Evolutionary conservation across 192 early-diverging fungal genomes (phyloP).

Genomic region (Mortierella claussenii): DNA sequence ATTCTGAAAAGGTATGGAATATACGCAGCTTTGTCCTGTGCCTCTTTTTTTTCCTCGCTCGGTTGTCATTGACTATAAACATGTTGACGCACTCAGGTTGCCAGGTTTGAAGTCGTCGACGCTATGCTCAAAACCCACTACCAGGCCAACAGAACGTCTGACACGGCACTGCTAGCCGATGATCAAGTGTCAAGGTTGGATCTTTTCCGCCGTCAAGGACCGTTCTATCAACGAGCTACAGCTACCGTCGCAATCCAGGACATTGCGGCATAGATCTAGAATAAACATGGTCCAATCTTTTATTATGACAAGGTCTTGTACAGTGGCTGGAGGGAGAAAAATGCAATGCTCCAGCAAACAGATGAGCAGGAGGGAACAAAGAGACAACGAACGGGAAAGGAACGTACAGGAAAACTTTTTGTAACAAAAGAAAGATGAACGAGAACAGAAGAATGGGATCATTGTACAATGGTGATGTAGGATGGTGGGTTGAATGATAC

Average conservation of each 20-base stretch:
- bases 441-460: constrained; percentile 24
- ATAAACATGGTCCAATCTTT: constrained; percentile 10
- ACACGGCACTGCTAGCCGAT: constrained; percentile 3
- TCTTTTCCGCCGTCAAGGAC: constrained; percentile 34
- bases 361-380: background rate
- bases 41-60: constrained; percentile 3
- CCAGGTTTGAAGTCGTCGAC: constrained; percentile 31
- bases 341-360: background rate
- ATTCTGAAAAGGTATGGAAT: constrained; percentile 42
- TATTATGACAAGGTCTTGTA: constrained; percentile 8
- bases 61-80: background rate
- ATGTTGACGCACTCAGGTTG: constrained; percentile 12
- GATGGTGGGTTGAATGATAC: background rate
- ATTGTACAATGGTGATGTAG: constrained; percentile 27
- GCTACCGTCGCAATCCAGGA: constrained; percentile 40
- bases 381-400: constrained; percentile 1
- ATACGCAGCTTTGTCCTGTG: too few species aligned
- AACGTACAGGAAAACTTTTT: background rate
- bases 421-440: constrained; percentile 7
- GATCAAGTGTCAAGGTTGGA: constrained; percentile 45
- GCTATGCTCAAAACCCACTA: constrained; percentile 26
- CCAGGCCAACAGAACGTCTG: background rate
- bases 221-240: constrained; percentile 39
- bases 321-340: background rate
- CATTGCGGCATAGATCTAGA: constrained; percentile 21